A percentile compares a stretch with the other conserved stretches of the same genome.
Evolutionary conservation across 176 grass and related monocot species (phyloP).

Genomic region (Raddia distichophylla): DNA sequence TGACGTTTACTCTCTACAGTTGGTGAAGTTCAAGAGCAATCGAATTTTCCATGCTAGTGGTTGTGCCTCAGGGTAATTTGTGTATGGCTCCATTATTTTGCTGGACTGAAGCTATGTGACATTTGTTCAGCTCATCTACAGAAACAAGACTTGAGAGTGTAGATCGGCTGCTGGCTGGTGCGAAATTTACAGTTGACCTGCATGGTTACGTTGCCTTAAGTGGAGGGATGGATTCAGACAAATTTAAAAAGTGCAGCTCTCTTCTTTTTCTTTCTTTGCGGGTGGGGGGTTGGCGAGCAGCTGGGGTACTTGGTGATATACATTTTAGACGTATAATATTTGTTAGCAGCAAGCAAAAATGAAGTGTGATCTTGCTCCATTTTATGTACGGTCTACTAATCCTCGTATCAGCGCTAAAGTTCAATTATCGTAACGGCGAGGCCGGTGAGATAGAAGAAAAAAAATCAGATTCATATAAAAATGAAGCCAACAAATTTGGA

Average conservation of each 20-base stretch:
- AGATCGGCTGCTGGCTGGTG: not conserved
- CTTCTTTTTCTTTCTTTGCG: too few relatives aligned
- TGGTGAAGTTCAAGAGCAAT: slow-evolving; percentile 53
- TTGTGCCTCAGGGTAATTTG: not conserved
- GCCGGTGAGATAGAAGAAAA: too few relatives aligned
- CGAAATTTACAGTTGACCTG: not conserved
- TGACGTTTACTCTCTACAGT: slow-evolving; percentile 41
- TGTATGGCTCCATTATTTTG: not conserved
- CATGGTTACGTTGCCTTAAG: not conserved
- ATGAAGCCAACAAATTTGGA: too few relatives aligned
- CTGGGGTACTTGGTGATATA: not conserved
- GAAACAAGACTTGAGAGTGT: not conserved
- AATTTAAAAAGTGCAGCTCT: not conserved
- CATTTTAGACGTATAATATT: too few relatives aligned
- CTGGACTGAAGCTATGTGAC: not conserved
- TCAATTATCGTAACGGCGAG: too few relatives aligned
- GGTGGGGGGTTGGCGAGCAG: too few relatives aligned
- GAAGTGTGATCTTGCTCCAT: too few relatives aligned
- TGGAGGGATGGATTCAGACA: not conserved
- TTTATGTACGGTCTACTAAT: too few relatives aligned
- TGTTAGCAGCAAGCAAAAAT: too few relatives aligned
- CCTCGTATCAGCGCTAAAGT: too few relatives aligned
- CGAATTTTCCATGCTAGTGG: slow-evolving; percentile 31
- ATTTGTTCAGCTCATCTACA: slow-evolving; percentile 13
- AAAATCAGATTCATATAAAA: too few relatives aligned